phyloP scores from a whole-genome alignment of 2,329 filamentous ascomycete species.

The Raffaelea ambrosiae region DNA sequence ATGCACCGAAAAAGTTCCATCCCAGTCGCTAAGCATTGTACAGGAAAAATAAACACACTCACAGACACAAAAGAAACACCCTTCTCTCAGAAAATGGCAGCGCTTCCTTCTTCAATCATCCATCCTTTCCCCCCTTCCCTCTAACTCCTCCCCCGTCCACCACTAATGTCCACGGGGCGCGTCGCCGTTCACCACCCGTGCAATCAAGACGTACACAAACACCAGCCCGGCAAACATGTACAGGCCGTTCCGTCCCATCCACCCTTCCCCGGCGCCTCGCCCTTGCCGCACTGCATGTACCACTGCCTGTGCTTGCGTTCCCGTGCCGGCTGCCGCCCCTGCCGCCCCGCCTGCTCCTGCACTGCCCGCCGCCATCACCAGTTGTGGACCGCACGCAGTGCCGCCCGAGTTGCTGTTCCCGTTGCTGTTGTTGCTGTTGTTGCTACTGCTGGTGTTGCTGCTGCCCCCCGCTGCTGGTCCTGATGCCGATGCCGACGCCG shows the following conservation, averaged over 20 bases:
- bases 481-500: conserved; percentile 18
- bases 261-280: conserved; percentile 74
- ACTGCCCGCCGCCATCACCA: not conserved
- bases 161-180: not conserved
- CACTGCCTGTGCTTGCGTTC: conserved; percentile 58
- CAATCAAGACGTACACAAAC: conserved; percentile 76
- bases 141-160: not conserved
- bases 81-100: no score
- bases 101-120: no score
- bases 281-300: conserved; percentile 70
- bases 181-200: conserved; percentile 54
- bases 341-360: not conserved
- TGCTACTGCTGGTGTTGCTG: conserved; percentile 8
- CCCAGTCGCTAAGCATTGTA: no score
- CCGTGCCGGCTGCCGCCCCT: conserved; percentile 37
- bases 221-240: conserved; percentile 61
- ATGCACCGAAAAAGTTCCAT: no score
- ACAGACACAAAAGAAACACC: no score
- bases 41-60: no score
- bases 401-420: not conserved
- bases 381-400: not conserved
- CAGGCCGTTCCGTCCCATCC: conserved; percentile 73
- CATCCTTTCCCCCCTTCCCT: not conserved
- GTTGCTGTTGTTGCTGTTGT: not conserved
- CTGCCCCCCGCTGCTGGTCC: conserved; percentile 16